Conservation (phyloP, 2,329 filamentous ascomycete genomes). For the Phialophora macrospora region DNA sequence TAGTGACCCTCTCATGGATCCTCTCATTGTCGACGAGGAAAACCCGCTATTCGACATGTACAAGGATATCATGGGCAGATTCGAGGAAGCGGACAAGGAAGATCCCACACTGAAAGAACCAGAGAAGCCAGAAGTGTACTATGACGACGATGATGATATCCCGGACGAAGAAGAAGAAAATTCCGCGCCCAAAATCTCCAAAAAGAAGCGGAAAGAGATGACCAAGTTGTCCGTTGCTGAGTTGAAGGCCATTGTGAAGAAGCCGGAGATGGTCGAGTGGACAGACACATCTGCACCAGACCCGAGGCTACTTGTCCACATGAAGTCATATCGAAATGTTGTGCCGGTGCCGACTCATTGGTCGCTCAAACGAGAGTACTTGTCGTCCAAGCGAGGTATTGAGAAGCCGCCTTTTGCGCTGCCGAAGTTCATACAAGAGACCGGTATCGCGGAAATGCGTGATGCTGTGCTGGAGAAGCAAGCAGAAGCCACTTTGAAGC, state of each 20-base stretch:
- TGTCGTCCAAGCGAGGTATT: slow-evolving; percentile 94
- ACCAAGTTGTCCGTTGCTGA: slow-evolving; percentile 94
- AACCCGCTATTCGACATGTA: slow-evolving; percentile 84
- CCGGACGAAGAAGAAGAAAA: slow-evolving; percentile 81
- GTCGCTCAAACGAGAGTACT: slow-evolving; percentile 94
- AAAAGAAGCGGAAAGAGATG: slow-evolving; percentile 90
- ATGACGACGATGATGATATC: slow-evolving; percentile 82
- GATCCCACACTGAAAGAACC: slow-evolving; percentile 67
- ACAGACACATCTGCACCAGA: slow-evolving; percentile 91
- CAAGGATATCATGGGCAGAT: slow-evolving; percentile 80
- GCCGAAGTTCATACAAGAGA: slow-evolving; percentile 96
- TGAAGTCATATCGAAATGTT: slow-evolving; percentile 93
- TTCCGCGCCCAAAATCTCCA: slow-evolving; percentile 75
- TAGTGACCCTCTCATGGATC: slow-evolving; percentile 53
- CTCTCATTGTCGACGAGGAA: slow-evolving; percentile 61
- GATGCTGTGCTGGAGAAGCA: slow-evolving; percentile 96
- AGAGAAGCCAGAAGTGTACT: slow-evolving; percentile 85
- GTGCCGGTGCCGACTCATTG: slow-evolving; percentile 93
- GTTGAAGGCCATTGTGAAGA: slow-evolving; percentile 86
- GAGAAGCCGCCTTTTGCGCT: slow-evolving; percentile 93
- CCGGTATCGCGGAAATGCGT: slow-evolving; percentile 96
- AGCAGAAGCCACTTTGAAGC: slow-evolving; percentile 86
- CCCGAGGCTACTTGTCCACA: slow-evolving; percentile 84
- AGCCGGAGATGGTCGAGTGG: slow-evolving; percentile 96
- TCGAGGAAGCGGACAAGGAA: slow-evolving; percentile 68